Base-by-base conservation (phyloP, 768 basidiomycete genomes). In the Megacollybia marginata region DNA sequence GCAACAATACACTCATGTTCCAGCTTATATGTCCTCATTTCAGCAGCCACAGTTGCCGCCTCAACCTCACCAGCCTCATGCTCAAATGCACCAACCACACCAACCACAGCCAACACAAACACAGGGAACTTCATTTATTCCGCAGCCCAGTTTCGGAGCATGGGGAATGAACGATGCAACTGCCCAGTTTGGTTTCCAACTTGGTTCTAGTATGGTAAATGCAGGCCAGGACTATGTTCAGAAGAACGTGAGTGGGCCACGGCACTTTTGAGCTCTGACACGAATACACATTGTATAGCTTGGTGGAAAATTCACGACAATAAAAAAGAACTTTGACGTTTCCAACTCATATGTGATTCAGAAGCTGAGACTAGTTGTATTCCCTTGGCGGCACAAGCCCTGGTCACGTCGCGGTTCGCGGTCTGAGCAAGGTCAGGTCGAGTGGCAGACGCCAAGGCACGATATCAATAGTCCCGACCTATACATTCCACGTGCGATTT, bases 161-260 rank as follows among this genome's bases (percentile, higher is more conserved):
- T 90, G 87, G 87, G 88, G 89, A 0, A 76, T 98, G 67, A 86
- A 96, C 65, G 90, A 90, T 59, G 83, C 92, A 9, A 97, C 96
- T 2, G 90, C 96, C 1, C 88, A 94, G 64, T 85, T 99, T 62
- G 92, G 95, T 18, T 90, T 98, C 80, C 95, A 97, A 64, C 80
- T 98, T 31, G 94, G 95, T 4, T 83, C 83, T 55, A 89, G 80
- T 52, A 95, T 95, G 0, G 86, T 98, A 2, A 83, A 85, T 6
- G 95, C 92, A 0, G 95, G 96, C 0, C 92, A 95, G 64, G 90
- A 93, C 45, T 98, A 98, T 55, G 86, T 99, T 44, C 90, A 93
- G 66, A 86, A 87, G 65, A 97, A 97, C 64, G 91, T 95, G 54
- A 54, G 84, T 72, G 48, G 16, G 18, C 20, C 44, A 28, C 13